These are phyloP conservation scores for Mortierella sp. DNA, from an alignment of 371 early-diverging fungal species.

Conservation along the genomic window DNA sequence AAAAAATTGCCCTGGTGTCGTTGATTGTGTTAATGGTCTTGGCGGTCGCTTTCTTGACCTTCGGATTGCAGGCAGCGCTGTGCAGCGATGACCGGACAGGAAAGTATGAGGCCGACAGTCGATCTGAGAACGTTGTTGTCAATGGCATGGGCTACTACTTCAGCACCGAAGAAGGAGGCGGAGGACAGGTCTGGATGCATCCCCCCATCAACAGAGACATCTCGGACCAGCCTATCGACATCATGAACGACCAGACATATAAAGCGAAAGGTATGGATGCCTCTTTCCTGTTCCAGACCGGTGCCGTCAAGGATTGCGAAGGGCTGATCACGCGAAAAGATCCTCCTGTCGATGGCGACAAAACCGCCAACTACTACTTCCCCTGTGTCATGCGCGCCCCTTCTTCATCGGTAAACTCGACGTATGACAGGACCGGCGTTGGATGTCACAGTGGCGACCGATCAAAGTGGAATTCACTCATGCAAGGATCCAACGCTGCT, in stretches of 20 bases:
- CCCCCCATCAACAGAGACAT: conserved; percentile 61
- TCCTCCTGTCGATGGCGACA: conserved; percentile 13
- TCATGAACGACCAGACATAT: conserved; percentile 67
- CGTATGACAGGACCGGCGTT: conserved; percentile 59
- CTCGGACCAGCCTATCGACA: conserved; percentile 59
- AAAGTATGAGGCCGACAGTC: conserved; percentile 34
- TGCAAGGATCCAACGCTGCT: conserved; percentile 46
- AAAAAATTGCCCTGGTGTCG: conserved; percentile 85
- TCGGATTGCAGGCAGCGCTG: conserved; percentile 72
- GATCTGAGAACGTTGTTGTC: conserved; percentile 21
- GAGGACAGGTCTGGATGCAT: conserved; percentile 51
- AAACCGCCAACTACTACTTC: conserved; percentile 74
- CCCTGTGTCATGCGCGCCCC: conserved; percentile 73
- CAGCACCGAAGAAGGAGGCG: background rate
- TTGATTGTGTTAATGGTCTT: conserved; percentile 78
- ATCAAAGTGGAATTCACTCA: conserved; percentile 31
- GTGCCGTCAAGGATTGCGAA: conserved; percentile 26
- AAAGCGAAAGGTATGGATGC: conserved; percentile 66
- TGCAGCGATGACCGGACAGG: conserved; percentile 53
- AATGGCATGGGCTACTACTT: conserved; percentile 49
- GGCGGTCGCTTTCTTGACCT: conserved; percentile 83
- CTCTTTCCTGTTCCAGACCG: conserved; percentile 64
- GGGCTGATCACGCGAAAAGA: conserved; percentile 20
- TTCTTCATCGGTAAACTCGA: conserved; percentile 58
- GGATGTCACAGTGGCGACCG: conserved; percentile 74